Conservation (phyloP, 352 stramenopile genomes). For the Nothophytophthora sp. region DNA sequence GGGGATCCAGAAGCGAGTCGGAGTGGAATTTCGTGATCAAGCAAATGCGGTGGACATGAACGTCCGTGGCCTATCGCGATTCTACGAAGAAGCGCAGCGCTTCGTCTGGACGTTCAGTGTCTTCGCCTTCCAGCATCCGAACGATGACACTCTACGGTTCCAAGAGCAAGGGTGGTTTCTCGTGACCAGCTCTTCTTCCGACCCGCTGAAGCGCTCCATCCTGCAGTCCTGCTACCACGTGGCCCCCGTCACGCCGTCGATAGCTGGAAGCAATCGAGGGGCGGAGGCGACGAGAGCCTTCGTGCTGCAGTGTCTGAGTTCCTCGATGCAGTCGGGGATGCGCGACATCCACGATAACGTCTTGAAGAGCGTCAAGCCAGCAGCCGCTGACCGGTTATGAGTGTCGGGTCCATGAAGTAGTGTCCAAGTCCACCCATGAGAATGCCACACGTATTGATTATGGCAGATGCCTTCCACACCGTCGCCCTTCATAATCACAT, state of each 20-base stretch:
- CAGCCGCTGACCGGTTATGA: too few relatives aligned
- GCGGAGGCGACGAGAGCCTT: constrained; percentile 9
- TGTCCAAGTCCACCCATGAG: too few relatives aligned
- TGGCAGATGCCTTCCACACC: too few relatives aligned
- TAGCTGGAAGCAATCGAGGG: background rate
- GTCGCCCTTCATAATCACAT: too few relatives aligned
- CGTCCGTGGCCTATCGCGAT: constrained; percentile 13
- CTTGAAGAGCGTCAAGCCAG: too few relatives aligned
- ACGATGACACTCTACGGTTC: constrained; percentile 5
- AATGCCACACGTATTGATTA: too few relatives aligned
- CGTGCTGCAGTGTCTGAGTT: too few relatives aligned
- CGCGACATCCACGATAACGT: too few relatives aligned
- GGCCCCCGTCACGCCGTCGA: constrained; percentile 3
- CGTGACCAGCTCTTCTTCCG: background rate
- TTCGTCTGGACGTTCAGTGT: constrained; percentile 8
- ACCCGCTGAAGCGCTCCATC: constrained; percentile 1
- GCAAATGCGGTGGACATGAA: constrained; percentile 6
- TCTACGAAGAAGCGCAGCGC: constrained; percentile 11
- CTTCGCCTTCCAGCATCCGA: constrained; percentile 10
- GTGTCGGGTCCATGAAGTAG: too few relatives aligned
- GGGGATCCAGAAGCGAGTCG: constrained; percentile 16
- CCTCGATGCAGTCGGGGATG: too few relatives aligned
- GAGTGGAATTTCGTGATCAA: constrained; percentile 15
- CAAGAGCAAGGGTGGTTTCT: constrained; percentile 19
- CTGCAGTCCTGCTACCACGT: constrained; percentile 18